Percentiles rank a stretch among this genome's conserved stretches.
Conservation (phyloP, 1,139 yeast genomes). For the Arxiozyma telluris region DNA sequence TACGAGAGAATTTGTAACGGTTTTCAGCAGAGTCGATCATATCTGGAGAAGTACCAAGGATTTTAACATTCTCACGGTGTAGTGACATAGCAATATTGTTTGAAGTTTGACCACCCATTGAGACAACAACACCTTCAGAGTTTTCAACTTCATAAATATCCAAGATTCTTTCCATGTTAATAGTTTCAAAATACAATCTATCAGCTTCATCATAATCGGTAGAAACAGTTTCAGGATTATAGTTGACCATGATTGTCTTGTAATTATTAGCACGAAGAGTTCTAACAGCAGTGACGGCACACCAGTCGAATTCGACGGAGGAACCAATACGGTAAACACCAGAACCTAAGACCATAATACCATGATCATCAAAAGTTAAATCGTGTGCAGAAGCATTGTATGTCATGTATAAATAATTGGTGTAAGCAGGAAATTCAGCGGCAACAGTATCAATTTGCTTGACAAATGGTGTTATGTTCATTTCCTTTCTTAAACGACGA, state of each 20-base stretch:
- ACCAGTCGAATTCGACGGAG: conserved; percentile 92
- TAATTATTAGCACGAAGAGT: conserved; percentile 79
- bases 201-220: conserved; percentile 99
- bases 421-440: conserved; percentile 96
- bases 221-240: conserved; percentile 97
- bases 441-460: conserved; percentile 98
- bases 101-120: conserved; percentile 99
- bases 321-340: conserved; percentile 95
- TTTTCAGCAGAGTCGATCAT: conserved; percentile 98
- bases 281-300: conserved; percentile 93
- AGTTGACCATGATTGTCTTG: conserved; percentile 94
- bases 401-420: conserved; percentile 91
- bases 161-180: conserved; percentile 87
- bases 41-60: conserved; percentile 94
- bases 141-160: conserved; percentile 92
- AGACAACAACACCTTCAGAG: conserved; percentile 85
- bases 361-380: conserved; percentile 73
- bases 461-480: conserved; percentile 84
- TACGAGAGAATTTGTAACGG: conserved; percentile 94
- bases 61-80: conserved; percentile 91
- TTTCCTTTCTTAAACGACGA: conserved; percentile 82
- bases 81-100: conserved; percentile 91
- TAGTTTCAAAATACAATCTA: conserved; percentile 91
- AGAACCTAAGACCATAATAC: conserved; percentile 84
- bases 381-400: conserved; percentile 91